Conservation (phyloP, 306 rosid species). For the Vigna trinervia region DNA sequence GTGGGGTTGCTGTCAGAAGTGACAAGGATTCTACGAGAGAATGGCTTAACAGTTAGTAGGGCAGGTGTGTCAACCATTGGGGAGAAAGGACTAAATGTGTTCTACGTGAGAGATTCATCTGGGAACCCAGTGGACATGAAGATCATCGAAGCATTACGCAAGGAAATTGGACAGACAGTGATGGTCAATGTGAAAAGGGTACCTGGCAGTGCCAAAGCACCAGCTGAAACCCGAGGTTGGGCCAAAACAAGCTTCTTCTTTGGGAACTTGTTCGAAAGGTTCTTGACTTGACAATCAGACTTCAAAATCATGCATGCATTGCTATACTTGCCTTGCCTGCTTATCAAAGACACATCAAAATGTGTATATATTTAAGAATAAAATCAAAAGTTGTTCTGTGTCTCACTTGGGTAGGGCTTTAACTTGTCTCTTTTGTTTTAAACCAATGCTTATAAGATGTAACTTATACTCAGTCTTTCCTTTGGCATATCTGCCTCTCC, state of each 20-base stretch:
- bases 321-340: slow-evolving; percentile 14
- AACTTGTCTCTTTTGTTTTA: not conserved
- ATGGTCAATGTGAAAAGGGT: slow-evolving; percentile 76
- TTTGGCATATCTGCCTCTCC: not conserved
- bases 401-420: slow-evolving; percentile 43
- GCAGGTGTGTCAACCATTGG: slow-evolving; percentile 83
- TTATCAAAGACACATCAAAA: slow-evolving; percentile 11
- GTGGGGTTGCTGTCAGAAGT: slow-evolving; percentile 84
- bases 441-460: slow-evolving; percentile 1
- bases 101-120: slow-evolving; percentile 79
- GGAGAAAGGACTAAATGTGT: slow-evolving; percentile 74
- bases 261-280: slow-evolving; percentile 78
- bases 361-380: slow-evolving; percentile 50
- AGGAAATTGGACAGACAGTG: slow-evolving; percentile 72
- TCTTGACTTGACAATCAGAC: slow-evolving; percentile 51
- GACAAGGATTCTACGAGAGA: slow-evolving; percentile 80
- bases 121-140: slow-evolving; percentile 75
- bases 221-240: slow-evolving; percentile 69
- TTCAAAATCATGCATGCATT: slow-evolving; percentile 28
- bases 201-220: slow-evolving; percentile 57
- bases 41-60: slow-evolving; percentile 72
- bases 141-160: slow-evolving; percentile 65
- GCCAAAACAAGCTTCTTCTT: slow-evolving; percentile 85
- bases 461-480: not conserved
- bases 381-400: slow-evolving; percentile 49